phyloP scores from a whole-genome alignment of 2,329 filamentous ascomycete genomes.

The Calonectria honghensis region DNA sequence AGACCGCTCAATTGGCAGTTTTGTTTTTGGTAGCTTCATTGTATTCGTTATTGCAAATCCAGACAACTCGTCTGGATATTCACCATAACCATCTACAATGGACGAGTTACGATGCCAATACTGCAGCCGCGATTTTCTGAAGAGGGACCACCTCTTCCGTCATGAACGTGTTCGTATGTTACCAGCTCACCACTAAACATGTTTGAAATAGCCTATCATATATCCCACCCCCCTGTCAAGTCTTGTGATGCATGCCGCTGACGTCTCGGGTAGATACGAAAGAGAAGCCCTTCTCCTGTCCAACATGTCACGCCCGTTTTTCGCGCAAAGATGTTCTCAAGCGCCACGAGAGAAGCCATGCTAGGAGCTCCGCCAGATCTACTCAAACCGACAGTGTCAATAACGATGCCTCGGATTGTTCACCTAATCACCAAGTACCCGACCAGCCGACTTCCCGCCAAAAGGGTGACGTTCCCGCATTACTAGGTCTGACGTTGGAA shows the following conservation, averaged over 20 bases:
- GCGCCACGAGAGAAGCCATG: not conserved
- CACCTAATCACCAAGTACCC: not conserved
- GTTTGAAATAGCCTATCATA: not conserved
- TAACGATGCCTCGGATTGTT: not conserved
- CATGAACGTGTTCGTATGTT: slow-evolving; percentile 1
- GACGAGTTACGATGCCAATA: not conserved
- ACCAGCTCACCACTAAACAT: too few relatives aligned
- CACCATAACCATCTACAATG: not conserved
- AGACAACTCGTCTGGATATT: not conserved
- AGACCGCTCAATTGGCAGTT: not conserved
- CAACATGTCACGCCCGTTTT: not conserved
- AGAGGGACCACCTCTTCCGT: not conserved
- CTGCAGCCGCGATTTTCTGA: not conserved
- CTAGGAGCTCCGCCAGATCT: not conserved
- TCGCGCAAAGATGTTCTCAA: slow-evolving; percentile 1
- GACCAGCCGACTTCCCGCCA: not conserved
- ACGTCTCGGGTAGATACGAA: not conserved
- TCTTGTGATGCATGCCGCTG: not conserved
- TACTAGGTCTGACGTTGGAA: not conserved
- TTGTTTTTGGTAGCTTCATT: not conserved
- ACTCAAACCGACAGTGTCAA: not conserved
- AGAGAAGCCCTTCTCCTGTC: not conserved
- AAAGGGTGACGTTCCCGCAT: not conserved
- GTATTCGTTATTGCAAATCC: not conserved
- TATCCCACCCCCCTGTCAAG: not conserved